Percentiles rank a stretch among this genome's conserved stretches.
phyloP scores from a whole-genome alignment of 352 stramenopile genomes.

The Pythium chondricola region DNA sequence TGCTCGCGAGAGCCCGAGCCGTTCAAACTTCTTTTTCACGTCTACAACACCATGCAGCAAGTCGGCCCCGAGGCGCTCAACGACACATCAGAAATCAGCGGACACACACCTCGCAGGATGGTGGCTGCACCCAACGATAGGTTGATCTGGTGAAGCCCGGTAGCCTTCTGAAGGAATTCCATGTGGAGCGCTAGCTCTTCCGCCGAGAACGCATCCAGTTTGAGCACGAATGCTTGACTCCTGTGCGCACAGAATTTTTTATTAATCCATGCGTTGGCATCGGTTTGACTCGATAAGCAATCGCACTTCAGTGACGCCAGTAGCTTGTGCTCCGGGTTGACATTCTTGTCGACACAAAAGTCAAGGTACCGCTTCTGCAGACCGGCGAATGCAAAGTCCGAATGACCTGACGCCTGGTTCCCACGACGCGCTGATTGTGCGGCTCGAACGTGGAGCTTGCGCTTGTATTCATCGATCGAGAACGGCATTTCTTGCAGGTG shows the following conservation, averaged over 20 bases:
- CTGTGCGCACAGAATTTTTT: neutral
- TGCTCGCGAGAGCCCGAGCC: slow-evolving; percentile 38
- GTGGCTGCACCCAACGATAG: slow-evolving; percentile 41
- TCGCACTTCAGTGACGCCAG: slow-evolving; percentile 27
- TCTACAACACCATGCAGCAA: slow-evolving; percentile 24
- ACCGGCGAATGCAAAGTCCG: slow-evolving; percentile 13
- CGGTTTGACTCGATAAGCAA: neutral
- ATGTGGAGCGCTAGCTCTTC: slow-evolving; percentile 55
- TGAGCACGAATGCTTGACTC: slow-evolving; percentile 21
- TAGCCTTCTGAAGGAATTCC: slow-evolving; percentile 34
- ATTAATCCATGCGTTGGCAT: slow-evolving; percentile 7
- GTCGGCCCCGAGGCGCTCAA: too few relatives aligned
- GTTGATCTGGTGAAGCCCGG: slow-evolving; percentile 28
- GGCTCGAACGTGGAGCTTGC: slow-evolving; percentile 42
- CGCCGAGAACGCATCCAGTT: slow-evolving; percentile 41
- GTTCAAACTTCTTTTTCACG: slow-evolving; percentile 54
- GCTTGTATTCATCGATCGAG: slow-evolving; percentile 59
- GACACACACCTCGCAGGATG: slow-evolving; percentile 41
- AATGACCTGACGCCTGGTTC: neutral
- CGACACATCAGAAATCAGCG: too few relatives aligned
- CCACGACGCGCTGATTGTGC: slow-evolving; percentile 8
- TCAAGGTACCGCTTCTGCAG: slow-evolving; percentile 48
- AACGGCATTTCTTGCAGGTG: slow-evolving; percentile 17
- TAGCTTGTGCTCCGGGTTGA: slow-evolving; percentile 43
- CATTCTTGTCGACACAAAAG: slow-evolving; percentile 44